These are phyloP conservation scores for Ascochyta rabiei DNA, from an alignment of 2,329 filamentous ascomycete genomes.

Conservation along the genomic window DNA sequence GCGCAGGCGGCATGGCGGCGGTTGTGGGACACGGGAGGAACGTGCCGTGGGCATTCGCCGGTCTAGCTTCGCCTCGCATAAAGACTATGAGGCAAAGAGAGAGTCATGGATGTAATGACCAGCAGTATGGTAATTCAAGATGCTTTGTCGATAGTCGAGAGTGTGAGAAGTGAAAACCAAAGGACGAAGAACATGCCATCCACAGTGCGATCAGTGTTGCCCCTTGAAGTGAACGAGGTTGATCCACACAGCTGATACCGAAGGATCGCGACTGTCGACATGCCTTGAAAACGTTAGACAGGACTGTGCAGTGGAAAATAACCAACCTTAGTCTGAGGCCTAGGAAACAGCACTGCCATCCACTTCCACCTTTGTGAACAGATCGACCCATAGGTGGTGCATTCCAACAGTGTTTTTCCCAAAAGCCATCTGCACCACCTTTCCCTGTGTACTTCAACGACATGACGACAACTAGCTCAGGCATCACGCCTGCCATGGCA, in stretches of 20 bases:
- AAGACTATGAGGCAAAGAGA: not conserved
- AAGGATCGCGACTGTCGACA: not conserved
- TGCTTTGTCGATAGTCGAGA: not conserved
- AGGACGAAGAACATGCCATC: not conserved
- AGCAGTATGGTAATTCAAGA: not conserved
- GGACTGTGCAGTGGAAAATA: not conserved
- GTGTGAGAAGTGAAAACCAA: not conserved
- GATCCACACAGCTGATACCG: not conserved
- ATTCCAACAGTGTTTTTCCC: too few species aligned
- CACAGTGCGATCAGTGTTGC: too few species aligned
- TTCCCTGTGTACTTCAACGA: too few species aligned
- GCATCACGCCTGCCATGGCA: too few species aligned
- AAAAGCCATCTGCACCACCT: too few species aligned
- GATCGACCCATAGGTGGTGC: too few species aligned
- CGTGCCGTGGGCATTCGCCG: not conserved
- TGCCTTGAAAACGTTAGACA: not conserved
- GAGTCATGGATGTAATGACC: too few species aligned
- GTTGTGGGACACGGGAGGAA: not conserved
- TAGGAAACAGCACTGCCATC: not conserved
- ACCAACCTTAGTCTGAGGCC: not conserved
- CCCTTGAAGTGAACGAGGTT: not conserved
- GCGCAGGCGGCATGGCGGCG: not conserved
- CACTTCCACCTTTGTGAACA: not conserved
- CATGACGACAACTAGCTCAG: too few species aligned
- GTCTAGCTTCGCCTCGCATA: not conserved